phyloP scores from a whole-genome alignment of 129 eudicot species.

The Artemisia annua region DNA sequence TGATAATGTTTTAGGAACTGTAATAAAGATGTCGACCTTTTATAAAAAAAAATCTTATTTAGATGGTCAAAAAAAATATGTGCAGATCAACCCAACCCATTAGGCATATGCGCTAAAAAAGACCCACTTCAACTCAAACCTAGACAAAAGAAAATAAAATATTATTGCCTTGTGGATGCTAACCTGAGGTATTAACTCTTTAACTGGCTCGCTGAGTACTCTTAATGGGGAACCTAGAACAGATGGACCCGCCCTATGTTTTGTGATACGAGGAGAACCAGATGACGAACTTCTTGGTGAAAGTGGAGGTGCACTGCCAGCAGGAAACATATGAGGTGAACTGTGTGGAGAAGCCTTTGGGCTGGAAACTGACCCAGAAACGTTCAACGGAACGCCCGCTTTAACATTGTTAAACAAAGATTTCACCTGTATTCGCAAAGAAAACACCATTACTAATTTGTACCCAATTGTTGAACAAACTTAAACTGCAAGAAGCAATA shows the following conservation, averaged over 20 bases:
- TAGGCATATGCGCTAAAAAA: background rate
- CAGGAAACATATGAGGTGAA: constrained; percentile 89
- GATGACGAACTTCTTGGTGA: constrained; percentile 78
- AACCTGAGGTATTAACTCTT: constrained; percentile 79
- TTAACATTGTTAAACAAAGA: constrained; percentile 76
- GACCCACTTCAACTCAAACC: background rate
- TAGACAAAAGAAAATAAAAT: background rate
- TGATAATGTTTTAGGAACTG: background rate
- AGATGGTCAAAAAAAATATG: background rate
- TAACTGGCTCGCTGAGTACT: constrained; percentile 66
- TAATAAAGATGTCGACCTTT: background rate
- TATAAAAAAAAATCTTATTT: background rate
- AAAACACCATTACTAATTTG: constrained; percentile 16
- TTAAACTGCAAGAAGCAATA: background rate
- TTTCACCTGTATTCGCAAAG: constrained; percentile 56
- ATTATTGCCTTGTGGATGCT: background rate
- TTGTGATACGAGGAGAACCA: constrained; percentile 80
- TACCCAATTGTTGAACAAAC: constrained; percentile 1
- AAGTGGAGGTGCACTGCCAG: constrained; percentile 93
- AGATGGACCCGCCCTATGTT: constrained; percentile 80
- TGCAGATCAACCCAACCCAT: background rate
- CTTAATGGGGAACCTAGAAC: constrained; percentile 70
- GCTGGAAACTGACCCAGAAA: constrained; percentile 60
- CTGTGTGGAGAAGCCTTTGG: constrained; percentile 62
- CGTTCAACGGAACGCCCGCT: constrained; percentile 65